Base-by-base conservation (phyloP, 2,329 filamentous ascomycete species). In the Nannizzia gypsea region DNA sequence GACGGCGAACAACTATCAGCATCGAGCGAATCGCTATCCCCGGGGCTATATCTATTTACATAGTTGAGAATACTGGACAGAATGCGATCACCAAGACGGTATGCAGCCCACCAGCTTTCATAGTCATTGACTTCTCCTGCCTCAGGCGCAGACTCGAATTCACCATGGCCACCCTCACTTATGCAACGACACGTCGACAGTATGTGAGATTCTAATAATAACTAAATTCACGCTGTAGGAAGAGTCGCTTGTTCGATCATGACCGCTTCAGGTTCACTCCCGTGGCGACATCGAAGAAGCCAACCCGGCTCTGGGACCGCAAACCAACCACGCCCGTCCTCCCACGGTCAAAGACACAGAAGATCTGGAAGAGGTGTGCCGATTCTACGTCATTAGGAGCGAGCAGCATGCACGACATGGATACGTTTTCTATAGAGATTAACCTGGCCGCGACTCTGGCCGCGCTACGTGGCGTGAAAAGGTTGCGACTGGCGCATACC, bases 311-410 rank as follows among this genome's bases (percentile, higher is more conserved):
- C 60, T 77, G 76, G 76, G 75, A 77, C 59, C 74, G 76, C 60
- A 73, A 73, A 59, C 75, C 75, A 17, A 71, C 74, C 3, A 75
- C 72, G 4, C 71, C 75, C 2, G 72, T 74, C 56, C 63, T 69
- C 40, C 64, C 70, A 13, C 72, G 73, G 9, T 68, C 72, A 44
- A 74, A 73, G 44, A 68, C 74, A 42, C 73, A 73, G 56, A 78
- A 76, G 60, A 68, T 78, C 59, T 78, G 76, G 76, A 78, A 77
- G 64, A 71, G 76, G 55, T 71, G 77, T 61, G 68, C 68, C 28
- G 66, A 70, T 2, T 73, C 66, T 70, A 60, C 67, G 69, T 57
- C 65, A 65, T 58, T 61, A 67, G 57, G 65, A 62, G 28, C 20
- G 20, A 20, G 15, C 20, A 57, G 44, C 40, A 17, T 63, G 58